Evolutionary conservation across 2,329 filamentous ascomycete species (phyloP), one percentile per base, ranked within the genome.

Genomic region (Cytospora paraplurivora): DNA sequence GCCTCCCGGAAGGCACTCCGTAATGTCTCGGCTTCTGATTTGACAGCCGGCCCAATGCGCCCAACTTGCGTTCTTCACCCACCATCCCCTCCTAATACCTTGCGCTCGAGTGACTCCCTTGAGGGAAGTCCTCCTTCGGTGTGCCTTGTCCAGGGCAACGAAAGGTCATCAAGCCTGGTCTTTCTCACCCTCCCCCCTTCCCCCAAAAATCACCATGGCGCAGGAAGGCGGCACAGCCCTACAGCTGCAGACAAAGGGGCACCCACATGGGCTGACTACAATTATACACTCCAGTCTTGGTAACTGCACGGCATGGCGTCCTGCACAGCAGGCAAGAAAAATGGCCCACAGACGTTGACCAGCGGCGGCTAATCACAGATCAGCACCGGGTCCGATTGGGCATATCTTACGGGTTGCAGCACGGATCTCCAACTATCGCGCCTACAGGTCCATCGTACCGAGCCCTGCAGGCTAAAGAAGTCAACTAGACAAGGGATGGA

Each of bases 341-440:
- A 54, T 15, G 52, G 35, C 34, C 33, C 52, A 54, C 52, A 54
- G 32, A 35, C 33, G 19, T 34, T 63, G 56, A 51, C 37, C 62
- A 32, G 15, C 51, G 62, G 62, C 62, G 62, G 38, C 56, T 63
- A 60, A 50, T 44, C 10, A 35, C 12, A 44, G 56, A 56, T 55
- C 17, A 21, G 27, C 38, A 35, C 27, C 38, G 38, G 6, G 33
- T 33, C 56, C 34, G 56, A 59, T 63, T 55, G 56, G 62, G 34
- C 33, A 19, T 35, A 17, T 51, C 34, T 51, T 17, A 47, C 27
- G 62, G 49, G 35, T 41, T 51, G 41, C 51, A 50, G 56, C 33
- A 51, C 51, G 19, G 51, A 59, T 59, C 33, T 55, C 35, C 55
- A 35, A 53, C 44, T 17, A 59, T 63, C 56, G 62, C 41, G 62